phyloP scores from a whole-genome alignment of 2,329 filamentous ascomycete species.

The Fusarium sp. region DNA sequence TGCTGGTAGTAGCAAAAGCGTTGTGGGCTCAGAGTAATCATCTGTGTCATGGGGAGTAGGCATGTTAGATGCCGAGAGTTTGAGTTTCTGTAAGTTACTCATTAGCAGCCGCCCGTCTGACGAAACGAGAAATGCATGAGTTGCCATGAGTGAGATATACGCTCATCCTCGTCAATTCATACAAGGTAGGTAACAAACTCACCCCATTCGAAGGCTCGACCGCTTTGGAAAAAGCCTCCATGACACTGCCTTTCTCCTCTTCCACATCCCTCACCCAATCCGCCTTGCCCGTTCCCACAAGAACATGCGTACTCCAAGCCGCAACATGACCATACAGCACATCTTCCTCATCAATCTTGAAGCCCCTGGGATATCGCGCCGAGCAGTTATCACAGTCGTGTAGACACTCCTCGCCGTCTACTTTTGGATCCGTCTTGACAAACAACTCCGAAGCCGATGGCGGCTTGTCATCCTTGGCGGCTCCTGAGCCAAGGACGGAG shows the following conservation, averaged over 20 bases:
- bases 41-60: slow-evolving; percentile 76
- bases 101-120: slow-evolving; percentile 3
- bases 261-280: slow-evolving; percentile 93
- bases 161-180: slow-evolving; percentile 1
- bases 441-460: slow-evolving; percentile 69
- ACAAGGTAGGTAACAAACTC: slow-evolving; percentile 50
- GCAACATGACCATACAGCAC: slow-evolving; percentile 86
- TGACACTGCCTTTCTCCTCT: slow-evolving; percentile 87
- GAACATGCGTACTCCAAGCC: slow-evolving; percentile 87
- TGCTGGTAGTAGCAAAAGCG: slow-evolving; percentile 84
- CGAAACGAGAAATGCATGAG: neutral
- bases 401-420: slow-evolving; percentile 89
- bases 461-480: slow-evolving; percentile 34
- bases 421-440: slow-evolving; percentile 75
- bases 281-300: slow-evolving; percentile 94
- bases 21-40: slow-evolving; percentile 77
- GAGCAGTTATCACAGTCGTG: slow-evolving; percentile 88
- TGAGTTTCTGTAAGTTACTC: slow-evolving; percentile 71
- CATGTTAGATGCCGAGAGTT: slow-evolving; percentile 93
- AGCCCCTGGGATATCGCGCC: slow-evolving; percentile 77
- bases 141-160: neutral
- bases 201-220: slow-evolving; percentile 76
- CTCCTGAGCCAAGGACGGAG: slow-evolving; percentile 47
- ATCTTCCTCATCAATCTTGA: slow-evolving; percentile 82
- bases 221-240: slow-evolving; percentile 76